These are phyloP conservation scores for Aquilaria yunnanensis DNA, from an alignment of 345 rosid species.

Conservation along the genomic window DNA sequence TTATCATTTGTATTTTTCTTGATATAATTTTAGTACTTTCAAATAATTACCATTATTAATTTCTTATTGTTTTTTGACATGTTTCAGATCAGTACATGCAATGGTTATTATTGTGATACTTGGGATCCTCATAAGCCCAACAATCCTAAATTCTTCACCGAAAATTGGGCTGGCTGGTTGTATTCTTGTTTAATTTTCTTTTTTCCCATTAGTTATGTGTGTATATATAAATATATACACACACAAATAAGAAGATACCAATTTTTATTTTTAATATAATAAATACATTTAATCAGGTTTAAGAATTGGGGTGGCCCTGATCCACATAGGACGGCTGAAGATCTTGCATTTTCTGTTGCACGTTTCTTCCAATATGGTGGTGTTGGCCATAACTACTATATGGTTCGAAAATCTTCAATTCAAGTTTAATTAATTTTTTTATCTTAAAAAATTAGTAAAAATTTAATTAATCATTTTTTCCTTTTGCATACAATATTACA, in stretches of 20 bases:
- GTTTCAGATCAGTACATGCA: constrained; percentile 44
- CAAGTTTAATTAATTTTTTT: not conserved
- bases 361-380: constrained; percentile 41
- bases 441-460: not conserved
- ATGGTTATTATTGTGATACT: constrained; percentile 51
- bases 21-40: not conserved
- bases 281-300: constrained; percentile 18
- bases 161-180: constrained; percentile 67
- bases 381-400: constrained; percentile 35
- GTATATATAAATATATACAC: too few species aligned
- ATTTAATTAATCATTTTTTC: not conserved
- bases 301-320: constrained; percentile 33
- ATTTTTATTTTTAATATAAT: not conserved
- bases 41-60: not conserved
- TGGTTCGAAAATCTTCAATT: constrained; percentile 21
- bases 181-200: not conserved
- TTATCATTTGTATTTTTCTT: not conserved
- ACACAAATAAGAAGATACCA: not conserved
- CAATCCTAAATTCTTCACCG: constrained; percentile 62
- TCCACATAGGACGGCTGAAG: constrained; percentile 47
- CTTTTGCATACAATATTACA: not conserved
- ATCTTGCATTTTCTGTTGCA: constrained; percentile 47
- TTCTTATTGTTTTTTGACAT: not conserved
- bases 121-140: constrained; percentile 32
- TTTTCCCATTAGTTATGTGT: not conserved